Evolutionary conservation across 129 eudicot genomes (phyloP), one percentile per base, ranked within the genome.

Genomic region (Pulicaria dysenterica): DNA sequence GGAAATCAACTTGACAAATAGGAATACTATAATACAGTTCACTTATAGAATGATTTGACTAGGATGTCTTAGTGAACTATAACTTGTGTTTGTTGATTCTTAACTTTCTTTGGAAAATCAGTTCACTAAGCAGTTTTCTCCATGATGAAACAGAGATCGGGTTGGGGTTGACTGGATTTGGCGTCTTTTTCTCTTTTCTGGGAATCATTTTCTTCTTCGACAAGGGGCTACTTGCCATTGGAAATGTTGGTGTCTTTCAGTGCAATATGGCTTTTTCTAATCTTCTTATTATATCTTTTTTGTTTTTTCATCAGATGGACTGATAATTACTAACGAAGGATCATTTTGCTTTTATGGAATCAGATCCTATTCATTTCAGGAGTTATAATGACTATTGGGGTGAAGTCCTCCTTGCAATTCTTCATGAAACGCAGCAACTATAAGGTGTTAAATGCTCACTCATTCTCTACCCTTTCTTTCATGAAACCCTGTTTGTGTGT

Each of bases 161-260:
- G 60, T 83, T 89, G 5, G 92, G 92, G 45, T 72, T 89, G 92
- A 86, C 87, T 15, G 96, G 96, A 50, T 89, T 89, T 73, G 96
- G 96, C 16, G 79, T 86, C 34, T 86, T 89, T 64, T 89, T 89
- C 86, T 86, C 89, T 34, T 76, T 86, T 78, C 45, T 89, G 83
- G 96, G 92, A 51, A 72, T 89, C 62, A 73, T 86, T 43, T 84
- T 86, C 81, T 89, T 89, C 86, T 89, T 89, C 38, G 96, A 89
- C 80, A 89, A 89, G 76, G 96, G 89, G 54, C 73, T 86, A 7
- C 78, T 86, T 67, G 96, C 96, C 58, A 84, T 89, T 77, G 96
- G 92, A 73, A 86, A 89, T 71, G 96, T 86, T 69, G 73, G 96
- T 75, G 16, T 55, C 61, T 12, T 58, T 50, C 37, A 31, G 6